These are phyloP conservation scores for Nicotiana otophora DNA, from an alignment of 257 asterid genomes.

Conservation along the genomic window DNA sequence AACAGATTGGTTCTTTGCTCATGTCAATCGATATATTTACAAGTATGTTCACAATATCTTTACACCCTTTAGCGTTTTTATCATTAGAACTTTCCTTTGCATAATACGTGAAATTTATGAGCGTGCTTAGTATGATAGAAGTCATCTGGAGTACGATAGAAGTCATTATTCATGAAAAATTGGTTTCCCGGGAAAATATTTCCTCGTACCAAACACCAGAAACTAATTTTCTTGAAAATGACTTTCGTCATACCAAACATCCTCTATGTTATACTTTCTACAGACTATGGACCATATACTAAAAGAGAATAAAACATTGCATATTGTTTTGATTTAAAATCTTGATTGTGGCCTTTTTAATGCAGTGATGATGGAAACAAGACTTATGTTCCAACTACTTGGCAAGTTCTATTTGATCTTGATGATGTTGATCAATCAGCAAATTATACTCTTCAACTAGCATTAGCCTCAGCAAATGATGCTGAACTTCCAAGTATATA, in stretches of 20 bases:
- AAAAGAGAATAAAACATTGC: not conserved
- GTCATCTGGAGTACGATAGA: not conserved
- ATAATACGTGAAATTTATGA: not conserved
- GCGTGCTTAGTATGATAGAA: not conserved
- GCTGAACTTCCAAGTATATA: conserved; percentile 68
- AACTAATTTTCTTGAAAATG: not conserved
- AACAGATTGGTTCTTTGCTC: conserved; percentile 85
- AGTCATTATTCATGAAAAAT: too few species aligned
- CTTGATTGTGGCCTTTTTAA: not conserved
- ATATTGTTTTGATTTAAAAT: not conserved
- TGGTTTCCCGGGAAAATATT: not conserved
- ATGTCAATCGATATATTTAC: conserved; percentile 52
- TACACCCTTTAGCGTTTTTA: not conserved
- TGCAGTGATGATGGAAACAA: conserved; percentile 53
- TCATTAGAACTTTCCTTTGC: not conserved
- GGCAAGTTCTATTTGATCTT: conserved; percentile 59
- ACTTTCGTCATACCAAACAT: not conserved
- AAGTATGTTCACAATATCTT: not conserved
- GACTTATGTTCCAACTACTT: conserved; percentile 62
- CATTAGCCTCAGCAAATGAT: conserved; percentile 64
- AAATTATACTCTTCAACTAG: conserved; percentile 58
- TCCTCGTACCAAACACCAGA: not conserved
- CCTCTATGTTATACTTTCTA: too few species aligned
- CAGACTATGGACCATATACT: too few species aligned
- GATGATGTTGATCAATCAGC: conserved; percentile 20